Base-by-base conservation (phyloP, 352 stramenopile genomes). In the Globisporangium polare region DNA sequence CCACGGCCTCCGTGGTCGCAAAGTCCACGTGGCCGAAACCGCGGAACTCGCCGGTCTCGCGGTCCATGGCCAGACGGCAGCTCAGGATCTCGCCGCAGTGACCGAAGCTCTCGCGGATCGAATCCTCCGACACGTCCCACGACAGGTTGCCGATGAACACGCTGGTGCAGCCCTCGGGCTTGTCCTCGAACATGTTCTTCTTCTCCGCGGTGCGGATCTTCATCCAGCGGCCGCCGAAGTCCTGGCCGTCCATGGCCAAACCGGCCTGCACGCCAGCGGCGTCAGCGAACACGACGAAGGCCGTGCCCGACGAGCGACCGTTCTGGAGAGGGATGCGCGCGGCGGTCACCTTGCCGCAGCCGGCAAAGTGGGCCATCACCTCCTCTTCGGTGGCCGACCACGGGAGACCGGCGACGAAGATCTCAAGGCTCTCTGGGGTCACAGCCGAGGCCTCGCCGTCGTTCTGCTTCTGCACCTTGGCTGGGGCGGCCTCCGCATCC, bases 21-120 rank as follows among this genome's bases (percentile, higher is more conserved):
- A 99, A 99, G 74, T 99, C 94, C 46, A 99, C 80, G 83, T 99
- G 96, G 35, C 96, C 97, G 72, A 99, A 99, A 47, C 97, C 97
- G 73, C 97, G 97, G 86, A 99, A 99, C 58, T 98, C 90, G 39
- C 96, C 96, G 46, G 94, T 99, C 73, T 99, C 97, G 57, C 95
- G 83, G 82, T 99, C 96, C 27, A 87, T 97, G 1, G 95, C 95
- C 55, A 99, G 97, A 69, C 97, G 90, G 67, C 98, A 92, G 66
- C 78, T 86, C 20, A 78, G 58, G 69, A 99, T 98, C 68, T 98
- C 94, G 65, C 97, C 97, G 77, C 95, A 99, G 49, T 97, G 82
- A 18, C 62, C 89, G 68, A 99, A 99, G 22, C 80, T 75, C 58
- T 96, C 69, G 57, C 92, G 80, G 37, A 99, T 77, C 17, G 74